Evolutionary conservation across 768 basidiomycete species (phyloP).

Genomic region (Cystofilobasidium macerans): DNA sequence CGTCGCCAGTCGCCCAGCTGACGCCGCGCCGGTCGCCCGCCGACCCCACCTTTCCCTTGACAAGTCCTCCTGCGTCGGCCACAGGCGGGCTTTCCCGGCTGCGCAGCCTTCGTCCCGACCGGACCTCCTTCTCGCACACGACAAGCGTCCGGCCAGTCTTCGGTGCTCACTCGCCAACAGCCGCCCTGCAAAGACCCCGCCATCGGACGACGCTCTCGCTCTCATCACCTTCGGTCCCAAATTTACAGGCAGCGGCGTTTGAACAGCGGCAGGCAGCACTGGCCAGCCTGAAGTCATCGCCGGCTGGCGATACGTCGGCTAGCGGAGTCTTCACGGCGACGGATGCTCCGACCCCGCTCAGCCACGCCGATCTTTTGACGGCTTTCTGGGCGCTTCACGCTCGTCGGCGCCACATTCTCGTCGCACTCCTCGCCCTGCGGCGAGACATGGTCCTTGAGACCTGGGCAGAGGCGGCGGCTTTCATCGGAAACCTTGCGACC

Average conservation of each 20-base stretch:
- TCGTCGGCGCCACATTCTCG: slow-evolving; percentile 13
- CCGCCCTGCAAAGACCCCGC: not conserved
- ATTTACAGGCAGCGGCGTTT: not conserved
- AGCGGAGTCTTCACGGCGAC: too few relatives aligned
- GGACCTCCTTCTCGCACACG: not conserved
- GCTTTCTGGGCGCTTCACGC: slow-evolving; percentile 13
- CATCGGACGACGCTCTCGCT: not conserved
- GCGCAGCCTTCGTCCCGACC: not conserved
- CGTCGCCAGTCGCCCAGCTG: not conserved
- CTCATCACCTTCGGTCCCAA: not conserved
- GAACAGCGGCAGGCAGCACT: not conserved
- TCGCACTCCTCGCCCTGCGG: slow-evolving; percentile 15
- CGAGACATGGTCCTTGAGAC: not conserved
- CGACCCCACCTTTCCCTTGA: not conserved
- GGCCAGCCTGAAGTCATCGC: too few relatives aligned
- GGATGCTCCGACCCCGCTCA: not conserved
- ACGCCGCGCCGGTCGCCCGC: not conserved
- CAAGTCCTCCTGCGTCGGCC: too few relatives aligned
- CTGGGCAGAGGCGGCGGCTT: slow-evolving; percentile 8
- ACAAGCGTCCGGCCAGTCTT: not conserved
- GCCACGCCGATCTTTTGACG: slow-evolving; percentile 15
- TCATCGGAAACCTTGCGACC: not conserved
- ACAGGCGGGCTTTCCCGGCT: too few relatives aligned
- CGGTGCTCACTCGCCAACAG: not conserved
- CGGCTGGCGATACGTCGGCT: too few relatives aligned